phyloP scores from a whole-genome alignment of 176 grass and related monocot species.

The Ananas comosus region DNA sequence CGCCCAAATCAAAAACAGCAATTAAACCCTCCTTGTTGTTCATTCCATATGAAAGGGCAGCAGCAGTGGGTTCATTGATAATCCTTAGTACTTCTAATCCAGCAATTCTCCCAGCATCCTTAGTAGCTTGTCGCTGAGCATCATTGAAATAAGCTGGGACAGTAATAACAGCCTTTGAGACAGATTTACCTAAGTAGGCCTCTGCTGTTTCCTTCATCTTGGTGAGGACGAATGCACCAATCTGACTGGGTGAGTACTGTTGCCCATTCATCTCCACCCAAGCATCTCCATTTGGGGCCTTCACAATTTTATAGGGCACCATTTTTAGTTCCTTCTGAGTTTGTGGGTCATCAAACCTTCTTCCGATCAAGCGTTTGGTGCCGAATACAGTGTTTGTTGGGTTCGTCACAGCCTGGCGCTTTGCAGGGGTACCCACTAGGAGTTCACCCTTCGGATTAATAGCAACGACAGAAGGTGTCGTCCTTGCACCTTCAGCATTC shows the following conservation, averaged over 20 bases:
- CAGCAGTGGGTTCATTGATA: slow-evolving; percentile 95
- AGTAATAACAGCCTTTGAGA: slow-evolving; percentile 87
- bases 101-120: slow-evolving; percentile 91
- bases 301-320: slow-evolving; percentile 99
- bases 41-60: slow-evolving; percentile 97
- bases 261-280: slow-evolving; percentile 93
- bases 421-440: slow-evolving; percentile 68
- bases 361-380: slow-evolving; percentile 83
- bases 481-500: slow-evolving; percentile 86
- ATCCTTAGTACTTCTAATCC: slow-evolving; percentile 89
- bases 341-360: slow-evolving; percentile 68
- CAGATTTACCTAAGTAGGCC: slow-evolving; percentile 61
- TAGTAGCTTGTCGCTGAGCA: slow-evolving; percentile 84
- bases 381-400: slow-evolving; percentile 87
- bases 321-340: slow-evolving; percentile 97
- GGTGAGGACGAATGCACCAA: slow-evolving; percentile 96
- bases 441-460: slow-evolving; percentile 79
- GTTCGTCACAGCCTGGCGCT: slow-evolving; percentile 82
- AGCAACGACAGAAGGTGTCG: slow-evolving; percentile 88
- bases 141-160: slow-evolving; percentile 93
- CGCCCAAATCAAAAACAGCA: slow-evolving; percentile 96
- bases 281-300: slow-evolving; percentile 70
- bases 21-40: slow-evolving; percentile 98
- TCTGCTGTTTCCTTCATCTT: slow-evolving; percentile 96
- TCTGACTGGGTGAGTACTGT: slow-evolving; percentile 88